Conservation (phyloP, 2,329 filamentous ascomycete genomes). For the Monosporascus sp. region DNA sequence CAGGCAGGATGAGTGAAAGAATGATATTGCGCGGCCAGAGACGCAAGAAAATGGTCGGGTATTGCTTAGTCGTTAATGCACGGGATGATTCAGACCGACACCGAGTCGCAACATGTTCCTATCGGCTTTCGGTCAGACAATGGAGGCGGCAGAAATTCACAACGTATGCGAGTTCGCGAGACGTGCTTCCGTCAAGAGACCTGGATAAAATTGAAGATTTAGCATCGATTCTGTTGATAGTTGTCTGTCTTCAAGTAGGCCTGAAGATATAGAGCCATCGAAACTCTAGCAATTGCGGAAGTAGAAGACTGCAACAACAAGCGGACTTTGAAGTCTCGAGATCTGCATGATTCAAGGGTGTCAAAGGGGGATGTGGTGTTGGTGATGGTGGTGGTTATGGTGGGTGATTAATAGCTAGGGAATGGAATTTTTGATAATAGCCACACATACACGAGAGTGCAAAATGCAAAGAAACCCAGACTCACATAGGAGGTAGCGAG, state of each 20-base stretch:
- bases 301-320: neutral
- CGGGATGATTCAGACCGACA: constrained; percentile 33
- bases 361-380: neutral
- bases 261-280: neutral
- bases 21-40: constrained; percentile 1
- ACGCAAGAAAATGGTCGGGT: constrained; percentile 16
- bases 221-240: neutral
- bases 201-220: neutral
- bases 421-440: neutral
- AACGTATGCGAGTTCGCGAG: neutral
- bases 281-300: neutral
- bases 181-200: neutral
- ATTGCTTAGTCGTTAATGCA: constrained; percentile 30
- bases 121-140: neutral
- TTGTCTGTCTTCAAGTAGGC: neutral
- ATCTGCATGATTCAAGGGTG: neutral
- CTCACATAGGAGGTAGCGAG: neutral
- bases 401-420: neutral
- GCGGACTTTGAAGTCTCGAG: neutral
- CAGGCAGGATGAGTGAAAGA: neutral
- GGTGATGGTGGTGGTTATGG: neutral
- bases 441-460: neutral
- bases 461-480: neutral
- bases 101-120: constrained; percentile 37
- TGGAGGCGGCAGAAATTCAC: neutral